Percentiles rank a stretch among this genome's conserved stretches.
Evolutionary conservation across 768 basidiomycete species (phyloP).

Genomic region (Suillus subaureus): DNA sequence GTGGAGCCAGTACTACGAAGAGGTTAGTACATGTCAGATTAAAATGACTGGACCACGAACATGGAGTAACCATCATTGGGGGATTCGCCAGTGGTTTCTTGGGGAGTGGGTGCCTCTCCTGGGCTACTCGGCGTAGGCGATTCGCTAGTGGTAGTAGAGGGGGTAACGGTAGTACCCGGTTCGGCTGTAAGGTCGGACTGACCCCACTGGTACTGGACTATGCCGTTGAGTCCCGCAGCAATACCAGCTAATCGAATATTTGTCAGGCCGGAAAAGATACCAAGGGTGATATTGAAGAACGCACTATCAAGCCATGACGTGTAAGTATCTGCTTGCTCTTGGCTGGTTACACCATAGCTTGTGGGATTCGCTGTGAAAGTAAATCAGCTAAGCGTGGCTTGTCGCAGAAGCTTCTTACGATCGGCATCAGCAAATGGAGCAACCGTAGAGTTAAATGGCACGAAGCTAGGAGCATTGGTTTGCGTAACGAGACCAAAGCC

Average conservation of each 20-base stretch:
- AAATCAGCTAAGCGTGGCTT: background rate
- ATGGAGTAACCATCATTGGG: slow-evolving; percentile 68
- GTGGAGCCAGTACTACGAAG: slow-evolving; percentile 26
- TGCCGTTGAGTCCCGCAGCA: slow-evolving; percentile 33
- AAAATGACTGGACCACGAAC: slow-evolving; percentile 22
- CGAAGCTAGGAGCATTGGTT: slow-evolving; percentile 51
- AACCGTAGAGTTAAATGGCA: slow-evolving; percentile 59
- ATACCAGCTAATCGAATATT: slow-evolving; percentile 39
- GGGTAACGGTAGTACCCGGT: slow-evolving; percentile 48
- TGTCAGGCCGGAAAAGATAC: background rate
- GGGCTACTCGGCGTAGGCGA: background rate
- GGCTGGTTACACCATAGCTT: slow-evolving; percentile 51
- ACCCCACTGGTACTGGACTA: slow-evolving; percentile 49
- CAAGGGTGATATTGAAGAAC: slow-evolving; percentile 14
- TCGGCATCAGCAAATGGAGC: slow-evolving; percentile 42
- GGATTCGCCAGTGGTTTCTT: slow-evolving; percentile 46
- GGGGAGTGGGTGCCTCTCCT: slow-evolving; percentile 33
- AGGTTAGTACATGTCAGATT: slow-evolving; percentile 6
- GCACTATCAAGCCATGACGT: slow-evolving; percentile 53
- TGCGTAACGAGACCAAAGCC: slow-evolving; percentile 68
- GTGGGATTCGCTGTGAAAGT: slow-evolving; percentile 16
- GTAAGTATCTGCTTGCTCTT: slow-evolving; percentile 56
- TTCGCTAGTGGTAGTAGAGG: slow-evolving; percentile 25
- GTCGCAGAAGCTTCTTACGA: slow-evolving; percentile 18
- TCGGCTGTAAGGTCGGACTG: slow-evolving; percentile 50